A percentile compares a stretch with the other conserved stretches of the same genome.
Conservation (phyloP, 306 rosid genomes). For the Cicer pinnatifidum region DNA sequence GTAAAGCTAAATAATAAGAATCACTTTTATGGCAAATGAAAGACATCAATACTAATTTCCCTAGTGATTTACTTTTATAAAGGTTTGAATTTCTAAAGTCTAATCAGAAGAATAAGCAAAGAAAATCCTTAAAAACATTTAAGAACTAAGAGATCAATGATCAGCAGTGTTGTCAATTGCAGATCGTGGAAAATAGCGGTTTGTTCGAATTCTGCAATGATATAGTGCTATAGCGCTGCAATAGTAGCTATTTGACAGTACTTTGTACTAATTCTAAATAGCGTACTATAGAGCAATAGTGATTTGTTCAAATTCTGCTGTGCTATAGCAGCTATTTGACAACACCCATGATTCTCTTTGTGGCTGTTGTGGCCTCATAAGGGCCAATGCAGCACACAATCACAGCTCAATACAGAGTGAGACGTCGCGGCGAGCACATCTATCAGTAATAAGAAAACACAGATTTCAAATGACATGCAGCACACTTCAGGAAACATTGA, state of each 20-base stretch:
- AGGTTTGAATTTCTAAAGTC: slow-evolving; percentile 19
- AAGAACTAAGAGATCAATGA: slow-evolving; percentile 8
- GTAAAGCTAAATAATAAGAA: slow-evolving; percentile 15
- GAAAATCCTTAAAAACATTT: slow-evolving; percentile 22
- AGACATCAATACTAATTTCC: neutral
- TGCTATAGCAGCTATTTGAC: too few relatives aligned
- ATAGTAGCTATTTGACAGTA: too few relatives aligned
- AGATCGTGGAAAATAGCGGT: too few relatives aligned
- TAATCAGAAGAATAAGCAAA: slow-evolving; percentile 17
- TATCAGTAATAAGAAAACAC: neutral
- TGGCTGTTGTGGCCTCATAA: neutral
- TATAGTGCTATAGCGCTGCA: too few relatives aligned
- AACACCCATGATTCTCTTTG: neutral
- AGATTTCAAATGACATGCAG: neutral
- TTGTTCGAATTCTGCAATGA: too few relatives aligned
- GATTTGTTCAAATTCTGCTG: too few relatives aligned
- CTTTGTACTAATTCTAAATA: too few relatives aligned
- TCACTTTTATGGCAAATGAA: slow-evolving; percentile 28
- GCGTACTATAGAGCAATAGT: too few relatives aligned
- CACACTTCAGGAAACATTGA: neutral
- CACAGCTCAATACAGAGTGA: slow-evolving; percentile 4
- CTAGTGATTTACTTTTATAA: neutral
- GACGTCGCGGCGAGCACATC: neutral
- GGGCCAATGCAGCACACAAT: neutral
- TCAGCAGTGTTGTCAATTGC: neutral